Evolutionary conservation across 345 rosid species (phyloP), one percentile per base, ranked within the genome.

Genomic region (Gossypium ekmanianum): DNA sequence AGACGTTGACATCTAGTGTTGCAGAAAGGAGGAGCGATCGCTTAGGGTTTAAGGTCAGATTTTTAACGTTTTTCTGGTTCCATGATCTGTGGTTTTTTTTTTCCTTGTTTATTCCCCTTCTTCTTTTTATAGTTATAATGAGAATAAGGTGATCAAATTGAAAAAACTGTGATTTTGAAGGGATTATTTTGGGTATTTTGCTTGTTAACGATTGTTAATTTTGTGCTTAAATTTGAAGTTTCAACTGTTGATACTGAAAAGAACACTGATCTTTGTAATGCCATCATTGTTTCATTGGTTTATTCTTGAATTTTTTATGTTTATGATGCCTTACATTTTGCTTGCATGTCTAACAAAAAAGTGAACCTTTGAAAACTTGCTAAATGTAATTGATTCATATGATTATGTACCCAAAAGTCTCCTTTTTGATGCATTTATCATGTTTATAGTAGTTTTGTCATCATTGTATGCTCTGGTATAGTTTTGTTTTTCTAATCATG

Each of bases 1-100:
- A 85, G 77, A 56, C 79, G 12, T 83, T 58, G 63, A 66, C 74
- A 1, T 78, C 79, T 63, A 82, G 83, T 72, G 76, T 76, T 26
- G 73, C 63, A 7, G 87, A 78, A 73, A 79, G 85, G 41, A 81
- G 82, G 75, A 47, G 76, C 14, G 91, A 83, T 71, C 83, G 84
- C 43, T 77, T 83, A 83, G 94, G 97, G 85, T 84, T 88, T 84
- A 90, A 87, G 94, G 92, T 93, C 56, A 72, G 63, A 22, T 24
- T 48, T 63, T 39, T 39, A 74, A 14, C 29, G 18, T 51, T 50
- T 70, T 22, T 20, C 10, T 52, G 52, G 65, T 62, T 61, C 39
- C 7, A 80, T 26, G 67, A 72, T 45, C 11, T 55, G 22, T 56
- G 65, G 26, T 51, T 51, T 0, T 29, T 51, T 9, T 8, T 52